Evolutionary conservation across 2,329 filamentous ascomycete species (phyloP), one percentile per base, ranked within the genome.

Genomic region (Rutstroemia sp.): DNA sequence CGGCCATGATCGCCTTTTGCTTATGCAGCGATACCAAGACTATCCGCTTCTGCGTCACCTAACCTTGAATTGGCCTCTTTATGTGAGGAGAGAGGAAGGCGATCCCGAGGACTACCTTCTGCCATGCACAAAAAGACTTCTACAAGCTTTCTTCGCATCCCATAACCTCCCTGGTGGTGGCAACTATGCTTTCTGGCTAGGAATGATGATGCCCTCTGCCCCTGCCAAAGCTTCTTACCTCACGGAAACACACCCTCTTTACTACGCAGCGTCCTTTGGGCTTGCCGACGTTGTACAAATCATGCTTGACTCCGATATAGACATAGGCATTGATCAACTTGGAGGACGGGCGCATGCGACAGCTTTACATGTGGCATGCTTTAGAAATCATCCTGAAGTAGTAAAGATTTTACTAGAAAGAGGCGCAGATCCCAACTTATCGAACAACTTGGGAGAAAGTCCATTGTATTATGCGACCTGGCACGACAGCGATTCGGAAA

Each of bases 201-300:
- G 59, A 4, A 54, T 58, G 38, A 54, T 64, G 12, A 61, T 62
- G 12, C 61, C 61, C 6, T 42, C 47, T 16, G 41, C 58, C 14
- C 45, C 48, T 30, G 23, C 44, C 18, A 39, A 58, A 5, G 39
- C 45, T 27, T 37, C 46, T 16, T 55, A 16, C 19, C 49, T 60
- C 4, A 8, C 38, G 23, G 55, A 48, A 16, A 64, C 61, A 14
- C 59, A 59, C 6, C 63, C 63, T 4, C 53, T 65, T 2, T 63
- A 65, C 21, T 64, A 62, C 47, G 61, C 62, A 3, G 58, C 63
- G 6, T 64, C 63, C 1, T 65, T 59, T 37, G 63, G 63, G 2
- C 58, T 65, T 18, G 41, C 52, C 8, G 56, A 60, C 10, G 54
- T 64, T 5, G 60, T 63, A 0, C 56, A 46, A 10, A 47, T 63